Conservation (phyloP, 495 filamentous ascomycete species). For the Penicillium goetzii region DNA sequence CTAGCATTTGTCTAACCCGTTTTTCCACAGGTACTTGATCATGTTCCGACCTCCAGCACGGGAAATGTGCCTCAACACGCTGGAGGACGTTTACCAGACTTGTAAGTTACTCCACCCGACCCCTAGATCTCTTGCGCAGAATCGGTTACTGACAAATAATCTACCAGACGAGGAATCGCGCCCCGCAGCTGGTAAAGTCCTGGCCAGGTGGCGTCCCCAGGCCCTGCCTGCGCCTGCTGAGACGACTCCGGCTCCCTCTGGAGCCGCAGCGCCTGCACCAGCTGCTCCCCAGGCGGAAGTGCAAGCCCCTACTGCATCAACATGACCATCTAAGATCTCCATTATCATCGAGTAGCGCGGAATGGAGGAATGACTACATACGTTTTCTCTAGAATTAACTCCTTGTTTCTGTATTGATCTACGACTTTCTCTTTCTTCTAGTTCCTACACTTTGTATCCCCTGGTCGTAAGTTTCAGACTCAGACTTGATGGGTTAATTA, state of each 20-base stretch:
- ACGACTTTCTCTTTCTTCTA: not conserved
- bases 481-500: too few relatives aligned
- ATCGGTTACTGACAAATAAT: not conserved
- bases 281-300: not conserved
- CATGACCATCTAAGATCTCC: not conserved
- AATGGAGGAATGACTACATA: not conserved
- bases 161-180: slow-evolving; percentile 50
- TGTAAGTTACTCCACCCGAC: slow-evolving; percentile 32
- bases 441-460: too few relatives aligned
- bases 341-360: not conserved
- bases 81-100: slow-evolving; percentile 85
- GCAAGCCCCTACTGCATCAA: slow-evolving; percentile 2
- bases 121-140: not conserved
- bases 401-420: not conserved
- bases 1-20: not conserved
- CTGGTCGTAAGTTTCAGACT: not conserved
- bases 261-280: not conserved
- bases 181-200: slow-evolving; percentile 47
- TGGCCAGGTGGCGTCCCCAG: slow-evolving; percentile 49
- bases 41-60: slow-evolving; percentile 84
- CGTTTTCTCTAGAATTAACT: not conserved
- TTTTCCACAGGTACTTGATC: slow-evolving; percentile 68
- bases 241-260: not conserved
- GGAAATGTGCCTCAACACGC: slow-evolving; percentile 76
- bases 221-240: slow-evolving; percentile 3